Conservation (phyloP, 2,329 filamentous ascomycete genomes). For the Fusarium dlaminii region DNA sequence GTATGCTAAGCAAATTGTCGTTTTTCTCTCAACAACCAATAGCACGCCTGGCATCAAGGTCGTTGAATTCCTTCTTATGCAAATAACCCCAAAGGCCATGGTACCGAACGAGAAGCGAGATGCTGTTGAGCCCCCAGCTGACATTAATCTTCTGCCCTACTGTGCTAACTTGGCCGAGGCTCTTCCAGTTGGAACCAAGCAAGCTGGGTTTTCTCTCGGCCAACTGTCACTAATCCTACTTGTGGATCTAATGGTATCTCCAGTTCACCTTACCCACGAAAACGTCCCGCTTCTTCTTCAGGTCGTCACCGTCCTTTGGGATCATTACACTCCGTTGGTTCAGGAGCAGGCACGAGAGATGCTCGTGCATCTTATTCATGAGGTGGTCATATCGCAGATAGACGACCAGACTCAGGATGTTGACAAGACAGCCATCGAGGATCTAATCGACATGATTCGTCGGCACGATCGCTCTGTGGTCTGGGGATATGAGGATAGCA, state of each 20-base stretch:
- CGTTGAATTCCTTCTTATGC: slow-evolving; percentile 89
- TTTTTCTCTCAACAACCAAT: slow-evolving; percentile 86
- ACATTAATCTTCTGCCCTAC: slow-evolving; percentile 82
- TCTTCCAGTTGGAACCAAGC: slow-evolving; percentile 88
- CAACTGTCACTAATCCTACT: slow-evolving; percentile 93
- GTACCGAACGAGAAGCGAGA: slow-evolving; percentile 86
- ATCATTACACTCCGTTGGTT: slow-evolving; percentile 93
- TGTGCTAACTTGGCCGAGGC: slow-evolving; percentile 84
- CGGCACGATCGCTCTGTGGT: slow-evolving; percentile 85
- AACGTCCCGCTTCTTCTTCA: slow-evolving; percentile 88
- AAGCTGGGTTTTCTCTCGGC: slow-evolving; percentile 89
- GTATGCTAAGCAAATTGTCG: slow-evolving; percentile 97
- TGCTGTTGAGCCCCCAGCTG: slow-evolving; percentile 73
- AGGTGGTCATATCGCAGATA: slow-evolving; percentile 84
- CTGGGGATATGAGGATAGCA: slow-evolving; percentile 95
- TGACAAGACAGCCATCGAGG: slow-evolving; percentile 81
- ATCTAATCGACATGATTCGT: slow-evolving; percentile 87
- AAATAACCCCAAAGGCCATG: slow-evolving; percentile 97
- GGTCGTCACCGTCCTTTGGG: slow-evolving; percentile 93
- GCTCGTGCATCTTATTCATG: slow-evolving; percentile 96
- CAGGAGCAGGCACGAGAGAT: slow-evolving; percentile 98
- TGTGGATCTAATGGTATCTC: slow-evolving; percentile 95
- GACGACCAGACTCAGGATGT: slow-evolving; percentile 71
- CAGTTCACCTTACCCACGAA: slow-evolving; percentile 80
- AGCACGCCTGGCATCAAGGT: slow-evolving; percentile 84